Evolutionary conservation across 176 grass and related monocot species (phyloP).

Genomic region (Eragrostis curvula): DNA sequence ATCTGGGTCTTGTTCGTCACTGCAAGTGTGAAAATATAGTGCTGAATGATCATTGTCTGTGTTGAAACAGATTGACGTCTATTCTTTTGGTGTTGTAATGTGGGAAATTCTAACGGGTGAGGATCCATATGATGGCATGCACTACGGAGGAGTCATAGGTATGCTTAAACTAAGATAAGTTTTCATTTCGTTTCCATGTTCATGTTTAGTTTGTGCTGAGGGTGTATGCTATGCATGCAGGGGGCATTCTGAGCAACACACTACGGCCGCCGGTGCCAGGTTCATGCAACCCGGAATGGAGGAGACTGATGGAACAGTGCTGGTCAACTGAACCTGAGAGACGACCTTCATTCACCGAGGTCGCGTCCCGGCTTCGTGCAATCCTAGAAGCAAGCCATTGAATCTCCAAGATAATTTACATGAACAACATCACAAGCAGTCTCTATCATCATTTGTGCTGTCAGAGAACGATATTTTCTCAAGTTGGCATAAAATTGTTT

Average conservation of each 20-base stretch:
- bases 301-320: conserved; percentile 84
- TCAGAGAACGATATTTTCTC: background rate
- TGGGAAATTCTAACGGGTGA: conserved; percentile 95
- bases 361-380: conserved; percentile 51
- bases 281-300: conserved; percentile 78
- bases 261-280: conserved; percentile 73
- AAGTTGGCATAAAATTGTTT: background rate
- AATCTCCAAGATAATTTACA: conserved; percentile 37
- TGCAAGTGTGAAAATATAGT: conserved; percentile 1
- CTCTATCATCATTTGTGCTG: conserved; percentile 6
- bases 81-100: conserved; percentile 93
- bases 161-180: conserved; percentile 15
- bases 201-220: background rate
- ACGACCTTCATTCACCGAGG: conserved; percentile 81
- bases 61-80: conserved; percentile 76
- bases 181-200: background rate
- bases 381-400: conserved; percentile 54
- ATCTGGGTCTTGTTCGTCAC: conserved; percentile 22
- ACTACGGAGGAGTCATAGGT: conserved; percentile 96
- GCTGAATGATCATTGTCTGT: conserved; percentile 7
- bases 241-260: conserved; percentile 85
- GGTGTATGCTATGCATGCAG: conserved; percentile 24
- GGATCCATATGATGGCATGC: conserved; percentile 86
- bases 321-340: conserved; percentile 69
- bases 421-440: background rate